Base-by-base conservation (phyloP, 2,329 filamentous ascomycete genomes). In the Venturia asperata region DNA sequence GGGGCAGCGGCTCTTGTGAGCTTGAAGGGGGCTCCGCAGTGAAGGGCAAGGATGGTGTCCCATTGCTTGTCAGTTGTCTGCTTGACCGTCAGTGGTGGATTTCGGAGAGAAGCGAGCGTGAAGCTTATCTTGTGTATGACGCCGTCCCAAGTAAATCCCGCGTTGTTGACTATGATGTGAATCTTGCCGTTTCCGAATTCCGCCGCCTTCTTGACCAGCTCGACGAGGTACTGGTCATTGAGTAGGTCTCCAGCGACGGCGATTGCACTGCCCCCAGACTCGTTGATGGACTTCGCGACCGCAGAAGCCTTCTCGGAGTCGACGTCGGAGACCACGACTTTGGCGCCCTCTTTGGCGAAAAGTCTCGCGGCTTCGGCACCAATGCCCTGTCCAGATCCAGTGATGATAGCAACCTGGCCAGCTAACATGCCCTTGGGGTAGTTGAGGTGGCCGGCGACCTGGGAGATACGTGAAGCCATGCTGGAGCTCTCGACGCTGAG, bases 141-240 rank as follows among this genome's bases (percentile, higher is more conserved):
- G 7, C 88, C 92, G 75, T 96, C 92, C 90, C 91, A 96, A 0
- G 92, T 96, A 77, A 91, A 95, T 52, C 91, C 91, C 0, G 91
- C 92, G 74, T 96, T 96, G 77, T 96, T 95, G 67, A 96, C 89
- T 65, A 96, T 88, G 74, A 94, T 89, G 76, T 96, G 89, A 68
- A 96, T 92, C 81, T 95, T 95, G 72, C 91, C 91, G 68, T 83
- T 80, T 66, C 92, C 92, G 73, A 96, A 95, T 61, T 87, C 87
- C 0, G 90, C 91, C 0, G 91, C 83, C 72, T 86, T 85, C 73
- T 86, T 81, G 34, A 96, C 85, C n/a, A 96, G 83, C 11, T 81
- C 78, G 67, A 85, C 81, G 73, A 92, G 82, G 76, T 94, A 93
- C 24, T 80, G 78, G 60, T 85, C 80, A 73, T 90, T 83, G 27